Base-by-base conservation (phyloP, 306 rosid species). In the Acmispon strigosus region DNA sequence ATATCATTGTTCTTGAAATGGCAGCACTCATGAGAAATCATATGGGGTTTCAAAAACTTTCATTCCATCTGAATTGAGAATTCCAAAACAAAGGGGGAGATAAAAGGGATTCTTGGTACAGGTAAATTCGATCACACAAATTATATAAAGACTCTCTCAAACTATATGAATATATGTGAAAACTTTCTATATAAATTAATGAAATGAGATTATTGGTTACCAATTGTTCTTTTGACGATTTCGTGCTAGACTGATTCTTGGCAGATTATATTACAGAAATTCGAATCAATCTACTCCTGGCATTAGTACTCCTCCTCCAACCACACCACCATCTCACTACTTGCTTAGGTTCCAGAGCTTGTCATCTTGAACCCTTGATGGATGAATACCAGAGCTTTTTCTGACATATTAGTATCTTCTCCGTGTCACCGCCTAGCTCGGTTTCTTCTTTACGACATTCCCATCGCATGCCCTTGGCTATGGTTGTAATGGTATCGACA, bases 301-400 rank as follows among this genome's bases (percentile, higher is more conserved):
- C 73, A 62, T 51, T 41, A 51, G 45, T 67, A 18, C 34, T 27
- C 24, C 34, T 27, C 24, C 34, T 52, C 49, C 63, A 70, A 73
- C 66, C 17, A 6, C 75, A 76, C 37, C 79, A 72, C 72, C 72
- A 34, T 44, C 69, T 75, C 77, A 37, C 63, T 66, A 61, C 22
- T 34, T 34, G 49, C 62, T 60, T 36, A 37, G 17, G 43, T 68
- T 62, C 32, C 57, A 69, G 63, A 79, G 55, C 48, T 51, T 32
- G 52, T 86, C 83, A 87, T 83, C 92, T 81, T 61, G 87, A 84
- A 62, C 61, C 74, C 10, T 47, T 62, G 61, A 63, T 77, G 43
- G 99, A 84, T 52, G 96, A 77, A 73, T 91, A 76, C 99, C 97
- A 95, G 34, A 91, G 86, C 69, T 82, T 89, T 72, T 95, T 95